Evolutionary conservation across 2,329 filamentous ascomycete species (phyloP).

Genomic region (Penicillium sp.): DNA sequence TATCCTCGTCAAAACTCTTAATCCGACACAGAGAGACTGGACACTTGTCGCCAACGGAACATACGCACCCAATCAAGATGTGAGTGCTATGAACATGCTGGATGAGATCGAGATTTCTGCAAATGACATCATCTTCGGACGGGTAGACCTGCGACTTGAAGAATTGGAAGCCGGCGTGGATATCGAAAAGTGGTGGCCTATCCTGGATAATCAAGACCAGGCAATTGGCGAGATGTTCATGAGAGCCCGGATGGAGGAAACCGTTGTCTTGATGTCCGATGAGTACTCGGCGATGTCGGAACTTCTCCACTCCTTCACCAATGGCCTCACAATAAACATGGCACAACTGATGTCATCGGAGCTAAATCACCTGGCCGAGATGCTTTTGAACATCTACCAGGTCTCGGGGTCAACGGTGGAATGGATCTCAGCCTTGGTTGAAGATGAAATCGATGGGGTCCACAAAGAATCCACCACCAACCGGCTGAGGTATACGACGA

Average conservation of each 20-base stretch:
- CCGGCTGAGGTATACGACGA: constrained; percentile 53
- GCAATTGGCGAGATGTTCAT: constrained; percentile 75
- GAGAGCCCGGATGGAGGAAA: constrained; percentile 74
- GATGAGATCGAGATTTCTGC: constrained; percentile 42
- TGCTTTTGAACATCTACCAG: constrained; percentile 88
- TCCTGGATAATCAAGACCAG: constrained; percentile 67
- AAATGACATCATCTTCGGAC: constrained; percentile 41
- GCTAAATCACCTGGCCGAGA: constrained; percentile 71
- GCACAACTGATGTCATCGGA: constrained; percentile 68
- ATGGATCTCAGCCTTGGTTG: constrained; percentile 86
- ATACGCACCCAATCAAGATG: constrained; percentile 36
- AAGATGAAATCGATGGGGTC: constrained; percentile 93
- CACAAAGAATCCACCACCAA: constrained; percentile 68
- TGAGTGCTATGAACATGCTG: constrained; percentile 33
- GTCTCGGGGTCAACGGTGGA: constrained; percentile 74
- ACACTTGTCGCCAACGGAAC: constrained; percentile 40
- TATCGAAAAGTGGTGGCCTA: constrained; percentile 78
- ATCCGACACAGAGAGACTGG: constrained; percentile 44
- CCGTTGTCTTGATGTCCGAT: constrained; percentile 74
- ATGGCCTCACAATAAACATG: constrained; percentile 75
- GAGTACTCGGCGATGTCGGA: constrained; percentile 79
- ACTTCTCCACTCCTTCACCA: constrained; percentile 73
- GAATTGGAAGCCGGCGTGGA: constrained; percentile 69
- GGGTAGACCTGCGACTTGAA: constrained; percentile 72
- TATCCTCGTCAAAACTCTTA: constrained; percentile 40